phyloP scores from a whole-genome alignment of 352 stramenopile species.

The Phytopythium vexans region DNA sequence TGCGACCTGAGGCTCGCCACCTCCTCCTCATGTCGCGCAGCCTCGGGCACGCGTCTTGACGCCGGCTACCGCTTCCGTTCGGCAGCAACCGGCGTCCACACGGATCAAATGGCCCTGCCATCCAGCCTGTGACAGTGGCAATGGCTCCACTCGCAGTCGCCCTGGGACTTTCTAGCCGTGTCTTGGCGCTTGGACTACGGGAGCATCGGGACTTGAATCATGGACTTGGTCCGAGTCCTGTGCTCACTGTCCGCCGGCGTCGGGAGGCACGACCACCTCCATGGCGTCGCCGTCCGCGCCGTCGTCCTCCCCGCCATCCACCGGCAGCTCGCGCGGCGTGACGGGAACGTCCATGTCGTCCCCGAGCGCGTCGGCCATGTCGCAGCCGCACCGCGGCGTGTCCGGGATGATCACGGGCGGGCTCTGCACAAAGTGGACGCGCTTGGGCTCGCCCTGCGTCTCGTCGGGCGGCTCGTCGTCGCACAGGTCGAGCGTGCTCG shows the following conservation, averaged over 20 bases:
- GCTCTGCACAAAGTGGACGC: conserved; percentile 46
- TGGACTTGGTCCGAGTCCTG: not conserved
- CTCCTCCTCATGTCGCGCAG: no score
- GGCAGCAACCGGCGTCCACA: no score
- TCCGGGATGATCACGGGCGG: conserved; percentile 44
- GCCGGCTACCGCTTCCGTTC: no score
- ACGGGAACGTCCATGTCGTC: conserved; percentile 3
- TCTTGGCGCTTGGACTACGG: no score
- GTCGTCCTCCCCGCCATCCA: conserved; percentile 2
- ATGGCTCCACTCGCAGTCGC: no score
- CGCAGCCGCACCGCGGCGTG: not conserved
- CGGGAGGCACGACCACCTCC: not conserved
- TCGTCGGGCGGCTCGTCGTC: conserved; percentile 23
- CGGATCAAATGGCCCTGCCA: no score
- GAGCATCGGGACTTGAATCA: not conserved
- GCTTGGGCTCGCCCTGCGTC: conserved; percentile 38
- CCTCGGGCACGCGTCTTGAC: no score
- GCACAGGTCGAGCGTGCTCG: conserved; percentile 37
- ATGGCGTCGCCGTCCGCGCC: not conserved
- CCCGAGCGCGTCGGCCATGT: not conserved
- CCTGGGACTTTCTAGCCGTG: no score
- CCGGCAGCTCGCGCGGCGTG: not conserved
- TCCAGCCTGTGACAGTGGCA: no score
- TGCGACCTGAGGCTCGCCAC: no score
- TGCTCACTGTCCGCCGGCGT: not conserved